Conservation (phyloP, 345 rosid genomes). For the Pelargonium nanum region DNA sequence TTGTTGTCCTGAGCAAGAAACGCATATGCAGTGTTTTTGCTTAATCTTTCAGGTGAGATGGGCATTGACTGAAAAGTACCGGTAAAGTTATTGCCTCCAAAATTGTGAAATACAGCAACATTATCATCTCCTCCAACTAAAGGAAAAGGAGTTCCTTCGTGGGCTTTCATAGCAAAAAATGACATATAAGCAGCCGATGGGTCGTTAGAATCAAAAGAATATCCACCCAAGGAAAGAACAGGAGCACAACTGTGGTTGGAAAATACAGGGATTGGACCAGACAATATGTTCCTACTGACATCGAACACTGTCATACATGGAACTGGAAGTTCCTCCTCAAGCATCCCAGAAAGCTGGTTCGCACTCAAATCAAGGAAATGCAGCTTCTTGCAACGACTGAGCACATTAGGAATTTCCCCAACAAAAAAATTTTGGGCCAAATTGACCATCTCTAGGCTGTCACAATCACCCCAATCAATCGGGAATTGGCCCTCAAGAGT, state of each 20-base stretch:
- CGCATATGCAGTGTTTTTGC: slow-evolving; percentile 41
- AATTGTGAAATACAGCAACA: slow-evolving; percentile 46
- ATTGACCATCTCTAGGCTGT: slow-evolving; percentile 65
- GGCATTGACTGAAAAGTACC: slow-evolving; percentile 49
- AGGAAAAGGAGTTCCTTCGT: slow-evolving; percentile 22
- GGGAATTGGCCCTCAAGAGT: slow-evolving; percentile 56
- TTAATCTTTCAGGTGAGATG: slow-evolving; percentile 44
- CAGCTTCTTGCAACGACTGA: slow-evolving; percentile 53
- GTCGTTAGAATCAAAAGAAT: slow-evolving; percentile 21
- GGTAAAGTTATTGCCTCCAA: slow-evolving; percentile 61
- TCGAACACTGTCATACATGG: slow-evolving; percentile 86
- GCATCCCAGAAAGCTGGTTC: slow-evolving; percentile 54
- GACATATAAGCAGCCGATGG: slow-evolving; percentile 46
- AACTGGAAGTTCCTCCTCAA: slow-evolving; percentile 40
- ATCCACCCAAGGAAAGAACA: slow-evolving; percentile 21
- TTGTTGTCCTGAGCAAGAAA: slow-evolving; percentile 46
- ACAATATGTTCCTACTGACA: slow-evolving; percentile 50
- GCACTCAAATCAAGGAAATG: slow-evolving; percentile 61
- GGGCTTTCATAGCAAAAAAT: slow-evolving; percentile 37
- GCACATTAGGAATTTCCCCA: slow-evolving; percentile 42
- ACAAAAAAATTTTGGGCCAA: slow-evolving; percentile 63
- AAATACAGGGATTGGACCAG: slow-evolving; percentile 66
- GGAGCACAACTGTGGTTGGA: slow-evolving; percentile 33
- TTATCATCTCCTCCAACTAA: slow-evolving; percentile 28
- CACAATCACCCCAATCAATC: slow-evolving; percentile 62